Conservation (phyloP, 2,329 filamentous ascomycete species). For the Aspergillus sp. region DNA sequence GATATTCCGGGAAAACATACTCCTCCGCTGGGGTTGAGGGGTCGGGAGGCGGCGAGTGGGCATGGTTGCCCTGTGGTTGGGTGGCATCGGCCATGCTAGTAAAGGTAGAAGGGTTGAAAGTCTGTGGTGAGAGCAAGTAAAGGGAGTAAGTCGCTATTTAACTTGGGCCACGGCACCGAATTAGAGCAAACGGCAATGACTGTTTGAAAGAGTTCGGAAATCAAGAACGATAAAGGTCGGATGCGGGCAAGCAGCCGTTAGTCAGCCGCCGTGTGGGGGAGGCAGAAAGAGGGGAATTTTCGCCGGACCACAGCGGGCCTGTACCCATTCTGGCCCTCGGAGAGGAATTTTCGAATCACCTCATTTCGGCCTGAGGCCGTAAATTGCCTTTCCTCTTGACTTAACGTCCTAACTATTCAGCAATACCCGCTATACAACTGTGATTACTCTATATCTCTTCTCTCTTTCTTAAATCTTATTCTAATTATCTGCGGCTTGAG, state of each 20-base stretch:
- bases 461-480: background rate
- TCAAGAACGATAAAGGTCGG: background rate
- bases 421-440: no score
- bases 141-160: background rate
- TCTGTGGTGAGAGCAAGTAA: background rate
- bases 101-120: slow-evolving; percentile 1
- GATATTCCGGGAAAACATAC: slow-evolving; percentile 47
- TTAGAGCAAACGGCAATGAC: background rate
- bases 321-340: slow-evolving; percentile 7
- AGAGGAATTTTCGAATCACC: background rate
- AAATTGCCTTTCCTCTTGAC: background rate
- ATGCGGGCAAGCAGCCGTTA: slow-evolving; percentile 9
- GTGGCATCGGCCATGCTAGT: slow-evolving; percentile 32
- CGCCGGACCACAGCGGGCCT: slow-evolving; percentile 2
- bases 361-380: slow-evolving; percentile 2
- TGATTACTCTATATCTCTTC: background rate
- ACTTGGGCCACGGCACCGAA: background rate
- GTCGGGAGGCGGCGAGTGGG: slow-evolving; percentile 23
- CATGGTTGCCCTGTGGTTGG: slow-evolving; percentile 29
- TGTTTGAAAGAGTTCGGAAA: background rate
- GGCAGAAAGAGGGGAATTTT: slow-evolving; percentile 6
- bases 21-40: slow-evolving; percentile 35
- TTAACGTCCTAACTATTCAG: no score
- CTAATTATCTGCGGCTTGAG: background rate
- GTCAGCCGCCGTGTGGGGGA: slow-evolving; percentile 14